phyloP scores from a whole-genome alignment of 2,329 filamentous ascomycete species.

The Calonectria naviculata region DNA sequence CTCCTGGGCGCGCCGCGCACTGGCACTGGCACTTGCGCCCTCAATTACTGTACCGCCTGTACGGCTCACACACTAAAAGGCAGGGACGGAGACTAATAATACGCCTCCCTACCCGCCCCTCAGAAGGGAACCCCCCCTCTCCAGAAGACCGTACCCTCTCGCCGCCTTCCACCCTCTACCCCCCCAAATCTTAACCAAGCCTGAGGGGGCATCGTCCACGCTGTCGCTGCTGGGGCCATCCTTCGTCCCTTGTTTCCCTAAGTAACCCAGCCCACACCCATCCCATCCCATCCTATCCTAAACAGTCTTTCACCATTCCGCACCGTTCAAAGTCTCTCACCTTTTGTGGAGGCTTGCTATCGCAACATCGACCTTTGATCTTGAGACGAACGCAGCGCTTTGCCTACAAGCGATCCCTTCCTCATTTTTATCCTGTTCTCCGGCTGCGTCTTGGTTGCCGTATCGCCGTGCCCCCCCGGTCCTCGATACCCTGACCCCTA shows the following conservation, averaged over 20 bases:
- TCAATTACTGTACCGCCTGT: neutral
- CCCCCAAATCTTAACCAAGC: conserved; percentile 13
- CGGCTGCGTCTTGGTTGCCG: conserved; percentile 2
- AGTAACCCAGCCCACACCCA: neutral
- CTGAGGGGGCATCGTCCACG: conserved; percentile 9
- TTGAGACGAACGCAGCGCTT: conserved; percentile 9
- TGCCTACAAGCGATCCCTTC: neutral
- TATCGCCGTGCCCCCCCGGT: neutral
- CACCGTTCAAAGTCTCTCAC: neutral
- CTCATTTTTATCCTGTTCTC: neutral
- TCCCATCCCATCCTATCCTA: conserved; percentile 12
- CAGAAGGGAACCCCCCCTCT: neutral
- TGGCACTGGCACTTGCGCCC: neutral
- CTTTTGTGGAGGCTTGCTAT: conserved; percentile 7
- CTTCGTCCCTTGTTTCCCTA: conserved; percentile 4
- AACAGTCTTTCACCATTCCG: conserved; percentile 11
- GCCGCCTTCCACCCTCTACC: neutral
- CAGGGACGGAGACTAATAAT: conserved; percentile 1
- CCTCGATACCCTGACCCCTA: conserved; percentile 15
- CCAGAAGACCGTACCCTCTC: neutral
- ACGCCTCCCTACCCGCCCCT: neutral
- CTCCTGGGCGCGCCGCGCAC: neutral
- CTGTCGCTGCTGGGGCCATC: conserved; percentile 12
- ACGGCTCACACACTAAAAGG: neutral
- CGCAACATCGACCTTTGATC: neutral